phyloP scores from a whole-genome alignment of 768 basidiomycete species.

The Clavaria fumosa region DNA sequence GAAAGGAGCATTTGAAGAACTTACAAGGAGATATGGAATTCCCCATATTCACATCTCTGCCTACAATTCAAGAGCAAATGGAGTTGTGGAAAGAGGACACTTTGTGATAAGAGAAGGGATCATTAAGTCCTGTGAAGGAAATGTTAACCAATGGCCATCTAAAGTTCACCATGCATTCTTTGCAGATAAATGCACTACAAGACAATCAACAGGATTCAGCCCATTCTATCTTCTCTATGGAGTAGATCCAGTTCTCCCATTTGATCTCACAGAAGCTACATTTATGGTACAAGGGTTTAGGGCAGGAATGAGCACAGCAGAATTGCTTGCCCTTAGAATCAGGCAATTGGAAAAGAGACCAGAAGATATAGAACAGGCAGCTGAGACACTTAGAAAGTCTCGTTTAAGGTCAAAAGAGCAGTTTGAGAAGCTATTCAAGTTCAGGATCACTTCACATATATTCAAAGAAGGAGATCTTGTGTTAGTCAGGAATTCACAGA shows the following conservation, averaged over 20 bases:
- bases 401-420: constrained; percentile 11
- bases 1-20: constrained; percentile 10
- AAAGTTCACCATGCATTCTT: constrained; percentile 16
- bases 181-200: constrained; percentile 19
- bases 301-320: not conserved
- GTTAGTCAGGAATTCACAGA: constrained; percentile 18
- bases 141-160: constrained; percentile 19
- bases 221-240: constrained; percentile 22
- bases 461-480: constrained; percentile 20
- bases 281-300: constrained; percentile 6
- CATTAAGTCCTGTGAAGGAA: constrained; percentile 15
- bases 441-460: constrained; percentile 11
- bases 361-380: constrained; percentile 10
- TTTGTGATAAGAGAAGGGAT: constrained; percentile 18
- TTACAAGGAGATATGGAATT: constrained; percentile 7
- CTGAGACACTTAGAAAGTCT: not conserved
- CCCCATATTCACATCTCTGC: constrained; percentile 18
- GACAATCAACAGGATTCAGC: constrained; percentile 18
- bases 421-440: constrained; percentile 13
- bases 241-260: constrained; percentile 20
- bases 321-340: constrained; percentile 4
- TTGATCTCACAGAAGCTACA: constrained; percentile 15
- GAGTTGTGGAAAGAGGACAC: constrained; percentile 23
- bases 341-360: constrained; percentile 15
- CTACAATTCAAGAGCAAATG: constrained; percentile 23